Evolutionary conservation across 108 stramenopile species (phyloP), one percentile per base, ranked within the genome.

Genomic region (Fragilaria crotonensis): DNA sequence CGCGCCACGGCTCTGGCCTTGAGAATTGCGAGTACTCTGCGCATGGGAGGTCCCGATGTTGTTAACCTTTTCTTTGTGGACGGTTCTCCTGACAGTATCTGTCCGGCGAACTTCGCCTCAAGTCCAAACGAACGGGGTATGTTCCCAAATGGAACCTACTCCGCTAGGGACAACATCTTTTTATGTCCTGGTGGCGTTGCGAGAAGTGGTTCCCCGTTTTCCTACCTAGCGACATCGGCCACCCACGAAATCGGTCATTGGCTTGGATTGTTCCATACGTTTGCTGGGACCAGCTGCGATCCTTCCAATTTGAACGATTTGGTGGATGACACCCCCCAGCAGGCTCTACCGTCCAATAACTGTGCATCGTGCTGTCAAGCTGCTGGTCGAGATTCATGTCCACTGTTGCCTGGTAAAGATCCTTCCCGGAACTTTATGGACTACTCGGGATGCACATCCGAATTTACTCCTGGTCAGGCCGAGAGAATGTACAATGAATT

Each of bases 181-280:
- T 14, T 41, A 11, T 41, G 36, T 41, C 11, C 36, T 11, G 14
- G 36, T 41, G 36, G 36, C 36, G 11, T 41, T 41, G 36, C 36
- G 14, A 41, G 36, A 14, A 7, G 7, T 14, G 36, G 14, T 41
- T 11, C 14, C 36, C 11, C 7, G 14, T 41, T 11, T 41, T 11
- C 14, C 14, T 41, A 41, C 30, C 20, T 11, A 33, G 76, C 67
- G 17, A 48, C 62, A n/a, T 68, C 71, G 7, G n/a, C 64, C 3
- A 62, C 64, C 0, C 76, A 77, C 45, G 76, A 77, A 41, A 30
- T 72, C n/a, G 76, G 71, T 0, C 76, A 78, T 36, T 78, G 76
- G 76, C 45, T 78, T 0, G 67, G 63, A 21, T 51, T 78, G 5
- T 64, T 41, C 19, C 76, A 73, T 45, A 66, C 64, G 4, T 72